phyloP scores from a whole-genome alignment of 139 green algal species.

The Micromonas commoda region DNA sequence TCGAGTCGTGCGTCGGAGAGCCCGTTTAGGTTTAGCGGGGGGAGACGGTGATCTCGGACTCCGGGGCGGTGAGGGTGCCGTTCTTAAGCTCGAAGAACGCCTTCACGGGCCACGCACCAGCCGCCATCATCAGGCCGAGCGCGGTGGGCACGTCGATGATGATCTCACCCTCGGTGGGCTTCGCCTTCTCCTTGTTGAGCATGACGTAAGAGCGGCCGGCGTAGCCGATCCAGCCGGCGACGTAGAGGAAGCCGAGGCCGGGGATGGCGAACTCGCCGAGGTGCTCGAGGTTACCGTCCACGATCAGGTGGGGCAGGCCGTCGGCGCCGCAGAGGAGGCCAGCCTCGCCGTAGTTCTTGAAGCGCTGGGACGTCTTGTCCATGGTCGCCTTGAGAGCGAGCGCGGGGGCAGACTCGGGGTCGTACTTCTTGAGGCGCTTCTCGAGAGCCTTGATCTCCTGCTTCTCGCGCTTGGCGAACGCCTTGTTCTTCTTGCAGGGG shows the following conservation, averaged over 20 bases:
- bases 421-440: conserved; percentile 88
- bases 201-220: conserved; percentile 87
- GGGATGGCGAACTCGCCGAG: conserved; percentile 85
- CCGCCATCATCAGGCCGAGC: conserved; percentile 56
- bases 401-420: conserved; percentile 72
- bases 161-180: conserved; percentile 87
- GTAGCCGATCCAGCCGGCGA: conserved; percentile 94
- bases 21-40: conserved; percentile 57
- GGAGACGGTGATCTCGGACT: conserved; percentile 88
- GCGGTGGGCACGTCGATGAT: conserved; percentile 93
- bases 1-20: background rate
- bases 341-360: conserved; percentile 82
- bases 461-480: conserved; percentile 88
- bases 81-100: conserved; percentile 64
- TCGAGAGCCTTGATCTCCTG: conserved; percentile 83
- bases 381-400: conserved; percentile 90
- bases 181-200: conserved; percentile 36
- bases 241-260: conserved; percentile 95
- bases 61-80: conserved; percentile 68
- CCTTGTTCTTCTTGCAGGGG: conserved; percentile 90
- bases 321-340: conserved; percentile 95
- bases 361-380: conserved; percentile 85
- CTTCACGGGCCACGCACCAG: conserved; percentile 69
- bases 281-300: conserved; percentile 92
- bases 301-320: conserved; percentile 95